phyloP scores from a whole-genome alignment of 2,329 filamentous ascomycete species.

The Trichophyton schoenleinii region DNA sequence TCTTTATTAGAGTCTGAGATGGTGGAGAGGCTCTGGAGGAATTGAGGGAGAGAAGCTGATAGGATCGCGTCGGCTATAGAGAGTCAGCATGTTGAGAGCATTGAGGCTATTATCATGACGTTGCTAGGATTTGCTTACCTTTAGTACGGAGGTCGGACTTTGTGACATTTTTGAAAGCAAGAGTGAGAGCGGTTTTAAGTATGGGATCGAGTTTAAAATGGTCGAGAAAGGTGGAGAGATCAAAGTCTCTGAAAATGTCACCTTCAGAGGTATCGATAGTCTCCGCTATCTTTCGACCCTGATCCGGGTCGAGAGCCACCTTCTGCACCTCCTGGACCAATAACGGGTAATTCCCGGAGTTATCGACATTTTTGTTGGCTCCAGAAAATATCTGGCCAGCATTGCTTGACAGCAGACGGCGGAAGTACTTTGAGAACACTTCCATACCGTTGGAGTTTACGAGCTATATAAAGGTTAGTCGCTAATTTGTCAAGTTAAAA shows the following conservation, averaged over 20 bases:
- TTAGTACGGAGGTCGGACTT: constrained; percentile 77
- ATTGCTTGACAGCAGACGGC: constrained; percentile 82
- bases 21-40: constrained; percentile 62
- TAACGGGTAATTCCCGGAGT: constrained; percentile 70
- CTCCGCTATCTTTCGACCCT: constrained; percentile 84
- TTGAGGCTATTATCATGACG: background rate
- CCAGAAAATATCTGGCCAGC: constrained; percentile 81
- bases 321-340: constrained; percentile 76
- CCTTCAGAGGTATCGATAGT: constrained; percentile 82
- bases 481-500: background rate
- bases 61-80: constrained; percentile 73
- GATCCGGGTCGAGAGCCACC: constrained; percentile 63
- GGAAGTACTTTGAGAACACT: constrained; percentile 91
- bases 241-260: constrained; percentile 90
- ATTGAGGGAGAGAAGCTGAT: constrained; percentile 62
- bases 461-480: constrained; percentile 44
- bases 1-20: constrained; percentile 51
- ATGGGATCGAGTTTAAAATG: constrained; percentile 89
- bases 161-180: constrained; percentile 75
- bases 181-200: constrained; percentile 72
- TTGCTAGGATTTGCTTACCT: constrained; percentile 42
- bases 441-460: constrained; percentile 99
- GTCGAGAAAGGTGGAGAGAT: constrained; percentile 87
- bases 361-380: constrained; percentile 57
- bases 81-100: background rate